A percentile compares a stretch with the other conserved stretches of the same genome.
Conservation (phyloP, 306 rosid genomes). For the Macrotyloma uniflorum region DNA sequence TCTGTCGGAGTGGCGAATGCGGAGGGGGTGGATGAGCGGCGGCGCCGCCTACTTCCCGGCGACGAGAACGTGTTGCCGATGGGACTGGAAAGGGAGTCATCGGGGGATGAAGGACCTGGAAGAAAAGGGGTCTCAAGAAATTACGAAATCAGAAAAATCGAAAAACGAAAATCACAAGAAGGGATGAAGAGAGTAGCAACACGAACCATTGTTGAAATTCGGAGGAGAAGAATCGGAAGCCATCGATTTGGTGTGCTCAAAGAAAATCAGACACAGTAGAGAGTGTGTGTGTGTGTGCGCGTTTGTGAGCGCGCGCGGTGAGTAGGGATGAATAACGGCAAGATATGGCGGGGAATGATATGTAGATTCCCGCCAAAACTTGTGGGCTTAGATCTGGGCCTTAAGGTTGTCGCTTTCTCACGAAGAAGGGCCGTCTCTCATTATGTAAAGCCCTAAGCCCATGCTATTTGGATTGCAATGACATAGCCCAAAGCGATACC, state of each 20-base stretch:
- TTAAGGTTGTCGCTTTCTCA: not conserved
- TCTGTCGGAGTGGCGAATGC: slow-evolving; percentile 63
- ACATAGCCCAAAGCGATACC: no score
- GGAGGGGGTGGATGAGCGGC: slow-evolving; percentile 68
- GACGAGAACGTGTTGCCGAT: slow-evolving; percentile 78
- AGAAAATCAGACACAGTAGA: not conserved
- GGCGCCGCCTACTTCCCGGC: slow-evolving; percentile 57
- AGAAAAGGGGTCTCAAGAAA: not conserved
- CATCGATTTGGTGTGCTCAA: slow-evolving; percentile 44
- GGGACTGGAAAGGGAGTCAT: slow-evolving; percentile 85
- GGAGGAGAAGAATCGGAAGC: slow-evolving; percentile 80
- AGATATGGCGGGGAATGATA: slow-evolving; percentile 53
- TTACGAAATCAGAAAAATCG: not conserved
- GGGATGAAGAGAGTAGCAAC: not conserved
- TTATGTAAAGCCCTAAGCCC: no score
- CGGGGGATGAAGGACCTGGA: slow-evolving; percentile 84
- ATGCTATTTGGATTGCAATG: no score
- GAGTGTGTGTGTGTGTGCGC: not conserved
- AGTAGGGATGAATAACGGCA: not conserved
- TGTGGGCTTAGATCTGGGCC: slow-evolving; percentile 29
- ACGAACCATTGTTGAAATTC: slow-evolving; percentile 62
- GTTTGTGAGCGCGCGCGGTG: not conserved
- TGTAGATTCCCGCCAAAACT: slow-evolving; percentile 55
- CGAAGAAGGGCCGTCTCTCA: not conserved
- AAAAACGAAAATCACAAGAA: not conserved